Percentiles rank a stretch among this genome's conserved stretches.
phyloP scores from a whole-genome alignment of 352 stramenopile genomes.

The Globisporangium orthogonon region DNA sequence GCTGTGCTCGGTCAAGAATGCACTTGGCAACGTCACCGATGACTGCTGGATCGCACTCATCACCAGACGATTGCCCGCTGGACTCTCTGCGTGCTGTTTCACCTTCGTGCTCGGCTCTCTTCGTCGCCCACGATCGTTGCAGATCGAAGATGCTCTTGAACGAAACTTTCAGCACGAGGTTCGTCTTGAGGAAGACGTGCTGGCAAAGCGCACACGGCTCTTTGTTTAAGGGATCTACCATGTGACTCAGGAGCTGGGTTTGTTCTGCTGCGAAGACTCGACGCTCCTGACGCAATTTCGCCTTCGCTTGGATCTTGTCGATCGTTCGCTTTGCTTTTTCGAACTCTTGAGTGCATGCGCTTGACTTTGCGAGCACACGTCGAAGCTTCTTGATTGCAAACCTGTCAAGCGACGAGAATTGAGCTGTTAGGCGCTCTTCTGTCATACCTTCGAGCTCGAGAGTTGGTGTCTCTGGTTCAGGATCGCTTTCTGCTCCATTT shows the following conservation, averaged over 20 bases:
- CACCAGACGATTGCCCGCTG: background rate
- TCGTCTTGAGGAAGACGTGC: constrained; percentile 52
- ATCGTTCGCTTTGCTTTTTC: constrained; percentile 39
- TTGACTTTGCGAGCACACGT: constrained; percentile 52
- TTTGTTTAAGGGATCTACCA: constrained; percentile 43
- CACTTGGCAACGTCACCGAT: constrained; percentile 2
- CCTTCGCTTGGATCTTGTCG: constrained; percentile 42
- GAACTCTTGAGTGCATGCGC: constrained; percentile 50
- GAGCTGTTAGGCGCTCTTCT: constrained; percentile 33
- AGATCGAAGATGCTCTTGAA: constrained; percentile 64
- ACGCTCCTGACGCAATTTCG: constrained; percentile 29
- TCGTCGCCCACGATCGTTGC: constrained; percentile 27
- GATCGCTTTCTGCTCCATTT: constrained; percentile 1
- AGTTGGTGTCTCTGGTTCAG: constrained; percentile 3
- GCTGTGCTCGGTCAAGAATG: constrained; percentile 18
- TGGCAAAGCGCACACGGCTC: constrained; percentile 52
- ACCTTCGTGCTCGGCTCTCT: background rate
- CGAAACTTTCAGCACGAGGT: constrained; percentile 44
- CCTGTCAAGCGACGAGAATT: constrained; percentile 46
- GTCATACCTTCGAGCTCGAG: constrained; percentile 54
- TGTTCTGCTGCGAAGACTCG: constrained; percentile 31
- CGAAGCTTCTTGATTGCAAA: constrained; percentile 48
- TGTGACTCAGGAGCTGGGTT: constrained; percentile 37
- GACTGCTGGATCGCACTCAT: background rate
- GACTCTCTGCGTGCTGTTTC: background rate